Evolutionary conservation across 805 yeast genomes (phyloP), one percentile per base, ranked within the genome.

Genomic region (Lipomyces chichibuensis): DNA sequence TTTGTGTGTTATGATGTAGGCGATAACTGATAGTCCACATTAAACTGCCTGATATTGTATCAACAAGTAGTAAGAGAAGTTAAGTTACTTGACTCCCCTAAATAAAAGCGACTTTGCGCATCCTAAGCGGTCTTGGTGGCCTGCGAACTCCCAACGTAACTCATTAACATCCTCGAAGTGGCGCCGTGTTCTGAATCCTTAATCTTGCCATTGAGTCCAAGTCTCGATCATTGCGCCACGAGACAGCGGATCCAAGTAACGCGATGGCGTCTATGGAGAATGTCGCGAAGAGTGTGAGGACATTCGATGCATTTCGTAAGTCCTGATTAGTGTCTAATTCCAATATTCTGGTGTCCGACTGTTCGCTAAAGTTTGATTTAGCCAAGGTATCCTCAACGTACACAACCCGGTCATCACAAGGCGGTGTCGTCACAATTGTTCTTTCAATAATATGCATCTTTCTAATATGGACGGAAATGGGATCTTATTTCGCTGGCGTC

Each of bases 401-500:
- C 74, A 84, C 88, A 57, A 89, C 89, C 59, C 81, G 91, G 70
- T 89, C 96, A 0, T 79, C 84, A 35, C 82, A 95, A 69, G 97
- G 97, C 46, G 93, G 95, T 3, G 75, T 85, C 20, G 85, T 92
- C 17, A 88, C 97, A 0, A 71, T 91, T 3, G 55, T 89, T 59
- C 87, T 92, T 17, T 81, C 84, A n/a, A 70, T 89, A 32, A 82
- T 84, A 65, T 84, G 90, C 20, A 73, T 91, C 17, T 85, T 92
- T 74, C 80, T 93, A 49, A 77, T 91, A 5, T 94, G 96, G 91
- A 85, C 91, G 14, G 96, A 93, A 75, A 78, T 92, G 35, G 97
- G 98, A 7, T 88, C 90, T 14, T 91, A 84, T 75, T 81, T 93
- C 65, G 97, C 95, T 63, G 98, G 98, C 2, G 84, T 83, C 65